Evolutionary conservation across 108 stramenopile species (phyloP).

Genomic region (Cylindrotheca fusiformis): DNA sequence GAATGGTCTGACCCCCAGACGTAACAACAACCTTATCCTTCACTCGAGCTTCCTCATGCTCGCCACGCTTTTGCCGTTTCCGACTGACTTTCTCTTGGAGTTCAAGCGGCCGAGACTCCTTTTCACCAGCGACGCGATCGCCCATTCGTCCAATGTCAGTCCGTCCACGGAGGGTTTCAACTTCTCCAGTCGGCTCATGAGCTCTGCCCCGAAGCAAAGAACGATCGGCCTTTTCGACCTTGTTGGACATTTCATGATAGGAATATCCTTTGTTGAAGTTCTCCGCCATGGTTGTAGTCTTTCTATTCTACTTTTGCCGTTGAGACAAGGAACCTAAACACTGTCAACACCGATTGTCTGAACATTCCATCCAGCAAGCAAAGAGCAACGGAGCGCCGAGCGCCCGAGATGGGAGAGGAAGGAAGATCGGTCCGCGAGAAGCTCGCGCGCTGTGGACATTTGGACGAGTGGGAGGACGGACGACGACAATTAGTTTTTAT

Average conservation of each 20-base stretch:
- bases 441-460: no score
- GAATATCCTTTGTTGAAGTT: constrained; percentile 87
- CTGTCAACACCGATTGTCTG: no score
- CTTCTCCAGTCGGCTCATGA: constrained; percentile 92
- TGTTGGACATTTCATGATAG: constrained; percentile 96
- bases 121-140: constrained; percentile 59
- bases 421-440: no score
- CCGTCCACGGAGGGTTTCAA: constrained; percentile 82
- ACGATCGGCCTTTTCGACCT: constrained; percentile 87
- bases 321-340: no score
- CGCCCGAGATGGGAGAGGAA: no score
- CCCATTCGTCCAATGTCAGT: constrained; percentile 76
- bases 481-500: no score
- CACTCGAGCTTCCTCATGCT: not conserved
- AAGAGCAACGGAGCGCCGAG: no score
- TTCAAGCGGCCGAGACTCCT: constrained; percentile 42
- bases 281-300: constrained; percentile 86
- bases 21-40: constrained; percentile 22
- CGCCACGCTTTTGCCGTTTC: constrained; percentile 17
- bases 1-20: constrained; percentile 48
- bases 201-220: constrained; percentile 34
- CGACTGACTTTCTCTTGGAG: constrained; percentile 50
- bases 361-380: no score
- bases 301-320: no score
- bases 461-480: no score